Percentiles rank a stretch among this genome's conserved stretches.
Evolutionary conservation across 1,284 basidiomycete genomes (phyloP).

Genomic region (Cystobasidium sp.): DNA sequence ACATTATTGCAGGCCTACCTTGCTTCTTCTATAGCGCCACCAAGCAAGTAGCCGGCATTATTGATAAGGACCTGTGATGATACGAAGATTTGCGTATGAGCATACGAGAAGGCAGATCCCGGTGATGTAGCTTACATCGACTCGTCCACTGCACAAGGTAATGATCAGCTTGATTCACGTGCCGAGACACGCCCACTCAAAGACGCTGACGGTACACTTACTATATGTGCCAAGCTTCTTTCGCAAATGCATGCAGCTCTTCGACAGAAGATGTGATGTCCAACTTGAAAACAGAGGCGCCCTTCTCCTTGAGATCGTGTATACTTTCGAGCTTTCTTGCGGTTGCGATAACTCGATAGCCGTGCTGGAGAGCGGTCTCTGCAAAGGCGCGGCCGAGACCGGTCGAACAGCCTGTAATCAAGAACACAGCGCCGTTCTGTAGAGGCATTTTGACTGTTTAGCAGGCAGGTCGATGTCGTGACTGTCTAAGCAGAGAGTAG

Average conservation of each 20-base stretch:
- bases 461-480: too few species aligned
- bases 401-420: slow-evolving; percentile 10
- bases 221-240: slow-evolving; percentile 7
- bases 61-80: neutral
- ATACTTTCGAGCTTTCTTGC: slow-evolving; percentile 11
- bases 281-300: neutral
- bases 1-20: neutral
- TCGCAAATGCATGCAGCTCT: neutral
- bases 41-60: slow-evolving; percentile 10
- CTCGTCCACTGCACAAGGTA: neutral
- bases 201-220: neutral
- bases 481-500: too few species aligned
- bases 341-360: slow-evolving; percentile 7
- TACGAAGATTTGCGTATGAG: neutral
- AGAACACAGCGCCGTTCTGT: neutral
- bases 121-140: neutral
- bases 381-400: slow-evolving; percentile 10
- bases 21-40: slow-evolving; percentile 7
- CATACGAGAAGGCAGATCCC: neutral
- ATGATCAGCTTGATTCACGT: neutral
- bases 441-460: neutral
- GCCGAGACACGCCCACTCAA: neutral
- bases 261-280: neutral
- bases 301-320: slow-evolving; percentile 8
- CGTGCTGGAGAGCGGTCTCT: neutral